Base-by-base conservation (phyloP, 2,329 filamentous ascomycete species). In the Ilyonectria sp. region DNA sequence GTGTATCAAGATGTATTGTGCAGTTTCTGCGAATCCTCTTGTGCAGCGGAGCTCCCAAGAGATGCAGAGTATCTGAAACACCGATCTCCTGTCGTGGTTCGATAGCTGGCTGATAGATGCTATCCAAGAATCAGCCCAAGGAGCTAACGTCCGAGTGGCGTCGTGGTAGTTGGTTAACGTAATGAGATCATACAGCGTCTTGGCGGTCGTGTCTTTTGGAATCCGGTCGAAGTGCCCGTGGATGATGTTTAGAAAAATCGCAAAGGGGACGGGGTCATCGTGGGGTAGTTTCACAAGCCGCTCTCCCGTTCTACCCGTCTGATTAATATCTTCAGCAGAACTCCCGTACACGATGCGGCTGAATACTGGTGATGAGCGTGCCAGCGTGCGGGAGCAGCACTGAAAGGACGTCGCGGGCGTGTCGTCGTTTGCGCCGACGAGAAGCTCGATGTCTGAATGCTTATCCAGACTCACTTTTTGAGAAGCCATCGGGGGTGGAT, bases 141-240 rank as follows among this genome's bases (percentile, higher is more conserved):
- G 76, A 11, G 59, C 54, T 9, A 78, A 47, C 4, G 71, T 50
- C 8, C 44, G 60, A 0, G 75, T 76, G 21, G 78, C 68, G 56
- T 77, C 72, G 63, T 79, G 78, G n/a, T 78, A 77, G 33, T 79
- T 69, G 1, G 76, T 76, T 9, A 79, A 23, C 0, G 73, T 67
- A 0, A 75, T 71, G 2, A 79, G 60, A 0, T 73, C 52, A 56
- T 75, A 78, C 3, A 79, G 55, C 3, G 69, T 57, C 1, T 69
- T 62, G 3, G 75, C 47, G 1, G 60, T 57, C 3, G 78, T 29
- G 5, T 53, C 47, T 1, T 33, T 55, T 0, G 75, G 77, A 1
- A 80, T 72, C 3, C 63, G 66, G 1, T 75, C 63, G 31, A 79
- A 75, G 7, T 71, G 59, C 7, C 70, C 72, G 47, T 81, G 79